Percentiles rank a stretch among this genome's conserved stretches.
Evolutionary conservation across 257 asterid genomes (phyloP).

Genomic region (Eucommia ulmoides): DNA sequence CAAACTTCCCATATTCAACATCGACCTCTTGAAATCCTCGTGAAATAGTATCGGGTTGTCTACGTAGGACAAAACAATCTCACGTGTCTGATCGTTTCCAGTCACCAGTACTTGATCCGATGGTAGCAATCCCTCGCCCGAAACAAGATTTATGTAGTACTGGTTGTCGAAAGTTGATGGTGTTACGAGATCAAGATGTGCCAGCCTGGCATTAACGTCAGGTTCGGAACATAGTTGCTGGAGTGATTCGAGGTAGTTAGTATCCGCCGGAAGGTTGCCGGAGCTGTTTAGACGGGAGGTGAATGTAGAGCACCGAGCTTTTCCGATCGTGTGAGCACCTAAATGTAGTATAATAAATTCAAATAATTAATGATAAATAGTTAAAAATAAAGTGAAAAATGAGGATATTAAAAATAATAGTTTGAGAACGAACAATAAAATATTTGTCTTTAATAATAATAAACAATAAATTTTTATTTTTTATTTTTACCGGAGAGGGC

Average conservation of each 20-base stretch:
- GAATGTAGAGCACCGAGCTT: constrained; percentile 72
- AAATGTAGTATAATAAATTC: not conserved
- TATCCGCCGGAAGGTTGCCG: constrained; percentile 18
- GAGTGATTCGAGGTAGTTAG: constrained; percentile 46
- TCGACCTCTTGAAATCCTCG: constrained; percentile 45
- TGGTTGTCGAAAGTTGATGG: constrained; percentile 60
- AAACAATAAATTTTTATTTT: not conserved
- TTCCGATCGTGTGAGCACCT: constrained; percentile 88
- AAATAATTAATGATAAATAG: not conserved
- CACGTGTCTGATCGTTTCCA: constrained; percentile 23
- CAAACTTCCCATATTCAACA: constrained; percentile 66
- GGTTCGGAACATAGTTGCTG: constrained; percentile 46
- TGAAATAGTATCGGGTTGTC: constrained; percentile 22
- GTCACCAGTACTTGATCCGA: constrained; percentile 53
- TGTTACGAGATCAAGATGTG: constrained; percentile 50
- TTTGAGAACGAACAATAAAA: not conserved
- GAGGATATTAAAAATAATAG: not conserved
- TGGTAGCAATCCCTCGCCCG: constrained; percentile 61
- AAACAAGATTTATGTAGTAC: constrained; percentile 53
- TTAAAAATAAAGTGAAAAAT: not conserved
- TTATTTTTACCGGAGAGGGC: constrained; percentile 60
- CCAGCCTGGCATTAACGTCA: constrained; percentile 33
- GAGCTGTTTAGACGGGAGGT: constrained; percentile 22
- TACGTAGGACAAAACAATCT: constrained; percentile 29
- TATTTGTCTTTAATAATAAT: too few species aligned